phyloP scores from a whole-genome alignment of 495 filamentous ascomycete species.

The Lophiotrema nucula region DNA sequence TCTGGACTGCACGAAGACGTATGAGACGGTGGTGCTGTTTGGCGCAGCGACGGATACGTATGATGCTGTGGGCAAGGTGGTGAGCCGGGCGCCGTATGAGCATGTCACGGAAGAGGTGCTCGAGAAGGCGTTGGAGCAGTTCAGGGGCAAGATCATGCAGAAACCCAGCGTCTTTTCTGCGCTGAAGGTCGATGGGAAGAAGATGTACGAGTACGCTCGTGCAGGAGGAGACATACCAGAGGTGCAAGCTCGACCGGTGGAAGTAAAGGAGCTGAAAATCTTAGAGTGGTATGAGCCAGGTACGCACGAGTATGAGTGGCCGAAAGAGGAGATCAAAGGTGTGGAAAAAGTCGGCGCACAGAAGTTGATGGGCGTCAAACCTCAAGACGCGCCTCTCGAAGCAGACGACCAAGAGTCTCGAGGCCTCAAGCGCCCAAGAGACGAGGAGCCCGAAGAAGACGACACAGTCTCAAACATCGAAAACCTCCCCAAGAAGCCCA shows the following conservation, averaged over 20 bases:
- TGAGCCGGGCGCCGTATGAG: conserved; percentile 67
- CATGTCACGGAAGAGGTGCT: conserved; percentile 77
- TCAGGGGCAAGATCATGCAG: conserved; percentile 87
- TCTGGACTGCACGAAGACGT: conserved; percentile 84
- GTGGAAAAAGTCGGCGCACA: conserved; percentile 72
- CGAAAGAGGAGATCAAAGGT: conserved; percentile 66
- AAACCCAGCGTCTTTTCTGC: conserved; percentile 91
- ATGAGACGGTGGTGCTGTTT: conserved; percentile 85
- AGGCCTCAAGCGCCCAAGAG: conserved; percentile 9
- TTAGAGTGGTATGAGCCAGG: conserved; percentile 86
- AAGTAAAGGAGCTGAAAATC: conserved; percentile 71
- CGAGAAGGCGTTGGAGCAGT: conserved; percentile 70
- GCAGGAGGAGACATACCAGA: conserved; percentile 77
- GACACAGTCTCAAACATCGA: conserved; percentile 9
- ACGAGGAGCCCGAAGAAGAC: neutral
- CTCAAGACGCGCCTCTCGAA: neutral
- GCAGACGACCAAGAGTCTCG: neutral
- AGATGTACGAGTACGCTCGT: conserved; percentile 91
- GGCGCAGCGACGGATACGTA: conserved; percentile 92
- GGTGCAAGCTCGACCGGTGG: conserved; percentile 65
- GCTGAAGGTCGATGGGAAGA: conserved; percentile 84
- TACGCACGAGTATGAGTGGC: conserved; percentile 69
- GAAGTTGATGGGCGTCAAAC: conserved; percentile 49
- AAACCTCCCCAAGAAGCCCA: conserved; percentile 15
- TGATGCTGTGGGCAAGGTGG: conserved; percentile 77